Percentiles rank a stretch among this genome's conserved stretches.
These are phyloP conservation scores for Vicia sativa DNA, from an alignment of 306 rosid genomes.

Conservation along the genomic window DNA sequence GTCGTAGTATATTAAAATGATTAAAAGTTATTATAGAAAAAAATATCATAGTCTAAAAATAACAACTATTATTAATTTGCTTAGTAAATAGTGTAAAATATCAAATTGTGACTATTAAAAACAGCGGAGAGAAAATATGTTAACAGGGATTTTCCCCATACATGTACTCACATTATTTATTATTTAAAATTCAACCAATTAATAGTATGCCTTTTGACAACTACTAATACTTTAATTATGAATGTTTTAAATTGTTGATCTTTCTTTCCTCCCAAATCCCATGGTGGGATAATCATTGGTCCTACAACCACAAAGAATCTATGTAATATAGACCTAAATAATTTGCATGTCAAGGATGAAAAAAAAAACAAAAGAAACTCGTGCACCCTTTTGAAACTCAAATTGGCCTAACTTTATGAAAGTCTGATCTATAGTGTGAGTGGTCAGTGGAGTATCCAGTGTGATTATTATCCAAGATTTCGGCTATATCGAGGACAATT, in stretches of 20 bases:
- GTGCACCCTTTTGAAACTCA: slow-evolving; percentile 40
- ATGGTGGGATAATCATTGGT: slow-evolving; percentile 30
- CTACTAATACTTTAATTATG: not conserved
- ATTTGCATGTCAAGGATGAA: slow-evolving; percentile 55
- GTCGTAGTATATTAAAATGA: no score
- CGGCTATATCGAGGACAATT: slow-evolving; percentile 31
- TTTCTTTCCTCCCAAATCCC: slow-evolving; percentile 46
- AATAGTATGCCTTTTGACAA: no score
- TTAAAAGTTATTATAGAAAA: no score
- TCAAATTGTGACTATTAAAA: no score
- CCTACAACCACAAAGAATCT: slow-evolving; percentile 48
- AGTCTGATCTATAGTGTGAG: slow-evolving; percentile 32
- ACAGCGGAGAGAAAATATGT: no score
- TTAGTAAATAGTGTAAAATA: no score
- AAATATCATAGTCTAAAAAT: no score
- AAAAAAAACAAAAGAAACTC: slow-evolving; percentile 32
- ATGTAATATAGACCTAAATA: slow-evolving; percentile 14
- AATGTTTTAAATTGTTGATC: slow-evolving; percentile 45
- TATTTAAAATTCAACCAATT: no score
- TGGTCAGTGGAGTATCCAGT: slow-evolving; percentile 43
- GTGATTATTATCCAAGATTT: slow-evolving; percentile 34
- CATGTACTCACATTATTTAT: no score
- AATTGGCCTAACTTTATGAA: slow-evolving; percentile 42
- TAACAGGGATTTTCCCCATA: no score
- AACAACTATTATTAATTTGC: no score